Conservation (phyloP, 169 alveolate genomes). For the Eimeria maxima region DNA sequence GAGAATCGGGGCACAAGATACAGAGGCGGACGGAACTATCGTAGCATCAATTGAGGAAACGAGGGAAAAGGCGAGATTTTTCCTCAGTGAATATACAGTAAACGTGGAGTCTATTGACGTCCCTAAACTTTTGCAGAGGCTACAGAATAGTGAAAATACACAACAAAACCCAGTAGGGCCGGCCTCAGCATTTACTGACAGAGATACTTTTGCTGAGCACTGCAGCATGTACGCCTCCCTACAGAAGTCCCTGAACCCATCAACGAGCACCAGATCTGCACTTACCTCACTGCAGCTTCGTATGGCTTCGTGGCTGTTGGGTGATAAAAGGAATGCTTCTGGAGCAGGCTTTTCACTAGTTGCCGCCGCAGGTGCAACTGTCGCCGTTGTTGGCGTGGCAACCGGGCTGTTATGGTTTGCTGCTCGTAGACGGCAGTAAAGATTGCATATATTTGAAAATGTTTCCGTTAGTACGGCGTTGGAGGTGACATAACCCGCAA, state of each 20-base stretch:
- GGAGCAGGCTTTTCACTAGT: not conserved
- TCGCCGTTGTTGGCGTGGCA: conserved; percentile 26
- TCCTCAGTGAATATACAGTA: conserved; percentile 37
- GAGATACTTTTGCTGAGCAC: conserved; percentile 42
- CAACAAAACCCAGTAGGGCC: not conserved
- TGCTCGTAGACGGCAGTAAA: conserved; percentile 38
- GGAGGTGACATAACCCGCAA: not conserved
- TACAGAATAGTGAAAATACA: not conserved
- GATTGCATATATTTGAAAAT: not conserved
- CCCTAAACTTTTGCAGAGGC: not conserved
- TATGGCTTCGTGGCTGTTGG: not conserved
- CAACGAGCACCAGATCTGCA: not conserved
- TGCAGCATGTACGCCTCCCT: conserved; percentile 40
- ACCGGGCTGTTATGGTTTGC: conserved; percentile 26
- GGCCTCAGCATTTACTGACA: conserved; percentile 30
- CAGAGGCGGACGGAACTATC: not conserved
- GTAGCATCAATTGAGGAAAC: conserved; percentile 23
- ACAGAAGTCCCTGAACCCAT: not conserved
- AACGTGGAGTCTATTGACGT: conserved; percentile 30
- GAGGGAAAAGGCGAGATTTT: conserved; percentile 6
- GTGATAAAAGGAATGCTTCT: not conserved
- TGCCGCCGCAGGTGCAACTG: conserved; percentile 21
- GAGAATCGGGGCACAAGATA: not conserved
- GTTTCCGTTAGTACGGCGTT: not conserved
- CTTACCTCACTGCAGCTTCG: not conserved